These are phyloP conservation scores for Pichia scutulata DNA, from an alignment of 805 yeast genomes.

Conservation along the genomic window DNA sequence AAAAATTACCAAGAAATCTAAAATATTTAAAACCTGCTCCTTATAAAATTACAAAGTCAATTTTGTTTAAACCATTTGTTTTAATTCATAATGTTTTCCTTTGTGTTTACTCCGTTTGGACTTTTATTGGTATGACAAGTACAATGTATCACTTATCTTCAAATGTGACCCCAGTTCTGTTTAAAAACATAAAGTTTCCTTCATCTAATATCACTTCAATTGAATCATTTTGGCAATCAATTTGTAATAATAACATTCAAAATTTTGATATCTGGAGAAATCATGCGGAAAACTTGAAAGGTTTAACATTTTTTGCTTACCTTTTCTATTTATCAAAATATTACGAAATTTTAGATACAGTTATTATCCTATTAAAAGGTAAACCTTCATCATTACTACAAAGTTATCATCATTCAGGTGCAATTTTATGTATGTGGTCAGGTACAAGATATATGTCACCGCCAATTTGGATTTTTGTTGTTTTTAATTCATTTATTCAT, in stretches of 20 bases:
- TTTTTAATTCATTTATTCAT: slow-evolving; percentile 73
- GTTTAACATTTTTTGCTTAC: slow-evolving; percentile 53
- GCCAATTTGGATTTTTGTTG: slow-evolving; percentile 76
- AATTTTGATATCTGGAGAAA: slow-evolving; percentile 50
- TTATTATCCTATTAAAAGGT: slow-evolving; percentile 61
- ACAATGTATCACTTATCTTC: slow-evolving; percentile 33
- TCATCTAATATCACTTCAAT: slow-evolving; percentile 15
- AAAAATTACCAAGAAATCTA: slow-evolving; percentile 18
- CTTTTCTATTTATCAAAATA: slow-evolving; percentile 64
- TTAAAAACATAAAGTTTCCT: slow-evolving; percentile 12
- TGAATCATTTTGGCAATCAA: slow-evolving; percentile 49
- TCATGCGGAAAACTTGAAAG: slow-evolving; percentile 24
- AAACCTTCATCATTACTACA: slow-evolving; percentile 58
- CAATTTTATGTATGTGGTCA: slow-evolving; percentile 77
- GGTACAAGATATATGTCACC: slow-evolving; percentile 64
- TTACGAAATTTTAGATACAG: slow-evolving; percentile 64
- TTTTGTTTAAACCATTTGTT: slow-evolving; percentile 45
- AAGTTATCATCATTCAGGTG: slow-evolving; percentile 73
- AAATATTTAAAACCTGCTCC: slow-evolving; percentile 49
- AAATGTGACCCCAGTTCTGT: slow-evolving; percentile 23
- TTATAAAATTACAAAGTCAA: slow-evolving; percentile 35
- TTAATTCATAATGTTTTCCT: slow-evolving; percentile 52
- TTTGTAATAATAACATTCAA: slow-evolving; percentile 39
- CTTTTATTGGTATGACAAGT: slow-evolving; percentile 55
- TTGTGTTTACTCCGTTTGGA: slow-evolving; percentile 64